Percentiles rank a stretch among this genome's conserved stretches.
phyloP scores from a whole-genome alignment of 2,329 filamentous ascomycete species.

The Scedosporium aurantiacum region DNA sequence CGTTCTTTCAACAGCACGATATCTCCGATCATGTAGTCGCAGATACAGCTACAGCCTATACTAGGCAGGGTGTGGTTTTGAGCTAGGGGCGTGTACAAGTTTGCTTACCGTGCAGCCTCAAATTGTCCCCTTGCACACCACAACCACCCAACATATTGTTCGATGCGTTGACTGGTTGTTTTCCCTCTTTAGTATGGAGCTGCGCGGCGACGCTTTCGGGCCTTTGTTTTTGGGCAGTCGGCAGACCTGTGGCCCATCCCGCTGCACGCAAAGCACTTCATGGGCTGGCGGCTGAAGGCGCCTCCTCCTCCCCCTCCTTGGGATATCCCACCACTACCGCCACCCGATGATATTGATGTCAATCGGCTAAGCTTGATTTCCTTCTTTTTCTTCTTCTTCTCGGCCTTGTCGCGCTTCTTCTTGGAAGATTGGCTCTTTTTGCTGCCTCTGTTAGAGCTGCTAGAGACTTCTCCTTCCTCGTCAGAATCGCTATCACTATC shows the following conservation, averaged over 20 bases:
- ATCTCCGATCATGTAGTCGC: neutral
- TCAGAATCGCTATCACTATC: neutral
- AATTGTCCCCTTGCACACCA: neutral
- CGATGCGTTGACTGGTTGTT: too few relatives aligned
- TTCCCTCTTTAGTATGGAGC: neutral
- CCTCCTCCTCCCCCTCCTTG: neutral
- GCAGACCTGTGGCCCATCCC: constrained; percentile 2
- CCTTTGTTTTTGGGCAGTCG: constrained; percentile 3
- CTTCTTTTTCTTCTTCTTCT: constrained; percentile 1
- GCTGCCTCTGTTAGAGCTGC: neutral
- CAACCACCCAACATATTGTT: neutral
- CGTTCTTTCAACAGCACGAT: neutral
- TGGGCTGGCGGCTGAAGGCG: neutral
- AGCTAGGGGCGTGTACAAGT: neutral
- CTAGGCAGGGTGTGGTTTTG: neutral
- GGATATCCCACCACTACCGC: neutral
- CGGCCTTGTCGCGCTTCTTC: neutral
- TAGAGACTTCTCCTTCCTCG: neutral
- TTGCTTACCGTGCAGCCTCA: neutral
- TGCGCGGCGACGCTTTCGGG: neutral
- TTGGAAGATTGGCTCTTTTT: neutral
- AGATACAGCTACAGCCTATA: neutral
- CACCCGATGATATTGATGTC: constrained; percentile 2
- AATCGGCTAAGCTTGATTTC: constrained; percentile 1
- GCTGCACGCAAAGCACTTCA: constrained; percentile 3